Conservation (phyloP, 495 filamentous ascomycete species). For the Daldinia decipiens region DNA sequence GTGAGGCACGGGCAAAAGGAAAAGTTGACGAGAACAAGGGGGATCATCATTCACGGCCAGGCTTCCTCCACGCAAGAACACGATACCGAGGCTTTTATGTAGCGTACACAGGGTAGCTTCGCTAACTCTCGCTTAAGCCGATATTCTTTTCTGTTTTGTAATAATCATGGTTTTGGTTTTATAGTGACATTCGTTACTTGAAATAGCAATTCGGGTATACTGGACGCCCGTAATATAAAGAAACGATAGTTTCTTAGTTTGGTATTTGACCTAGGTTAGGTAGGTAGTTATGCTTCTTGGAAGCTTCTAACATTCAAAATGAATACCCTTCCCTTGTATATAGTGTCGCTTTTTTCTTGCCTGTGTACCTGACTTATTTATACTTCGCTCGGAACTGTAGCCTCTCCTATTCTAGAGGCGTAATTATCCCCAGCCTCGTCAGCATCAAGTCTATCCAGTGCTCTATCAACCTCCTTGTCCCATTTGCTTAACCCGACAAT, state of each 20-base stretch:
- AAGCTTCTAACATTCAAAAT: neutral
- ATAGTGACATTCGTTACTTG: neutral
- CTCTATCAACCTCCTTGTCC: conserved; percentile 79
- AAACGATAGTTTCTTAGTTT: neutral
- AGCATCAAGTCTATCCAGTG: conserved; percentile 79
- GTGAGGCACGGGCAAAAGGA: conserved; percentile 35
- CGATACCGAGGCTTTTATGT: conserved; percentile 19
- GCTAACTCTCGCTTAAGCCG: conserved; percentile 17
- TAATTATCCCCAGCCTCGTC: conserved; percentile 45
- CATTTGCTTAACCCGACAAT: conserved; percentile 83
- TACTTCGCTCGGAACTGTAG: conserved; percentile 19
- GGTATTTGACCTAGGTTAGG: neutral
- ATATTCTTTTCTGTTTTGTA: neutral
- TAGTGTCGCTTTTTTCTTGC: neutral
- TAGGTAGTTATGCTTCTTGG: neutral
- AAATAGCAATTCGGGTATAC: neutral
- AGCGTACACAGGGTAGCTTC: conserved; percentile 14
- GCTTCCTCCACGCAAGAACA: conserved; percentile 16
- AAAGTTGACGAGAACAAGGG: conserved; percentile 31
- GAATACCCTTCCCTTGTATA: neutral
- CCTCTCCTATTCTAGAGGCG: neutral
- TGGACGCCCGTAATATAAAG: neutral
- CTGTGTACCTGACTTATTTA: conserved; percentile 2
- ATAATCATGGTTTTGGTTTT: neutral
- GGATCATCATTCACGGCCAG: conserved; percentile 1